Conservation (phyloP, 1,139 yeast species). For the Blastobotrys capitulatus region DNA sequence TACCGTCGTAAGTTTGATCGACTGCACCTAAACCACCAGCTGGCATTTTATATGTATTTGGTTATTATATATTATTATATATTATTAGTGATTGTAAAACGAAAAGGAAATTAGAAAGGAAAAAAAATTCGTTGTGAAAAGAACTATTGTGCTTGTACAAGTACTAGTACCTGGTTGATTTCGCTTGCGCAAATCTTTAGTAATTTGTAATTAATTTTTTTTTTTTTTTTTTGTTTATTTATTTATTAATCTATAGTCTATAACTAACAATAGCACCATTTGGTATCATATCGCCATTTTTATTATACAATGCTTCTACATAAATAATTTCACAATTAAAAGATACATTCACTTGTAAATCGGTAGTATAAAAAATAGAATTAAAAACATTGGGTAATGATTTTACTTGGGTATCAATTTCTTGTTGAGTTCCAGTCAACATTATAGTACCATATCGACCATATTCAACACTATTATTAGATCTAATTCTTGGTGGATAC, state of each 20-base stretch:
- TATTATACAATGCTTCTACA: constrained; percentile 10
- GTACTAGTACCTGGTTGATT: no score
- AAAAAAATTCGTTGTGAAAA: no score
- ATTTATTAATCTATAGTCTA: background rate
- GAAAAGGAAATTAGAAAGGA: background rate
- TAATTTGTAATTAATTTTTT: no score
- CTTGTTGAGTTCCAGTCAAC: background rate
- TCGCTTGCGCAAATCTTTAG: no score
- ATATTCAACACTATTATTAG: constrained; percentile 1
- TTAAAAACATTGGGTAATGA: background rate
- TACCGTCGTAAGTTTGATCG: constrained; percentile 60
- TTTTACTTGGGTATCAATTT: background rate
- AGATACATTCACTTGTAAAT: background rate
- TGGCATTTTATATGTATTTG: constrained; percentile 12
- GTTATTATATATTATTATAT: background rate
- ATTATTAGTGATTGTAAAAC: no score
- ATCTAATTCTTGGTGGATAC: constrained; percentile 3
- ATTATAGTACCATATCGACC: constrained; percentile 6
- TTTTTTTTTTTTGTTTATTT: background rate
- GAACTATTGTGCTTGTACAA: no score
- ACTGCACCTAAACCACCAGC: constrained; percentile 63
- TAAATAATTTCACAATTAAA: constrained; percentile 7
- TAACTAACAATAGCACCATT: constrained; percentile 8
- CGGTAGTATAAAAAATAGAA: constrained; percentile 6
- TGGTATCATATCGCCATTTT: background rate